A percentile compares a stretch with the other conserved stretches of the same genome.
phyloP scores from a whole-genome alignment of 306 rosid species.

The Acmispon strigosus region DNA sequence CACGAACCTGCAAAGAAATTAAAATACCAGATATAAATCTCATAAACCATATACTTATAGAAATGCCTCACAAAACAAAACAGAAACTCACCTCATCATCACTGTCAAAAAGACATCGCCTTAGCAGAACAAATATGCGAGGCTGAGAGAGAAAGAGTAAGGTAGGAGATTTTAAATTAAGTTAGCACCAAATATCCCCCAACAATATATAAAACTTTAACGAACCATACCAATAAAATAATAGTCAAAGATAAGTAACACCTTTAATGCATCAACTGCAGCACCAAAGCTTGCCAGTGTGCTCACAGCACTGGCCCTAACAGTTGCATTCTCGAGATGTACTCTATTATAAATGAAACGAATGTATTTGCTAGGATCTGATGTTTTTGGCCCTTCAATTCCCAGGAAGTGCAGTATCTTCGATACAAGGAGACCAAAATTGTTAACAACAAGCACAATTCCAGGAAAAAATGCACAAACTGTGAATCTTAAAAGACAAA shows the following conservation, averaged over 20 bases:
- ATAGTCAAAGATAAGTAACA: conserved; percentile 20
- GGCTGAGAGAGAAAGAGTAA: conserved; percentile 52
- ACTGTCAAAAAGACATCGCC: conserved; percentile 86
- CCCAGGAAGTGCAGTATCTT: conserved; percentile 99
- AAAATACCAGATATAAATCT: background rate
- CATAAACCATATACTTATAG: background rate
- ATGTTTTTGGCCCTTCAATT: conserved; percentile 93
- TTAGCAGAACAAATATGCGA: conserved; percentile 68
- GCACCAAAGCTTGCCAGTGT: conserved; percentile 98
- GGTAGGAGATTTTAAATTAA: conserved; percentile 7
- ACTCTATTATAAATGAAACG: conserved; percentile 93
- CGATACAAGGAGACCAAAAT: conserved; percentile 9
- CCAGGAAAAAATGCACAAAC: background rate
- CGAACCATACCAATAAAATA: background rate
- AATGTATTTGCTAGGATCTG: conserved; percentile 92
- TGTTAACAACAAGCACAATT: conserved; percentile 10
- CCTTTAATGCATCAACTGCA: conserved; percentile 77
- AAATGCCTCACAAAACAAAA: conserved; percentile 11
- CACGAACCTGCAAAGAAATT: conserved; percentile 69
- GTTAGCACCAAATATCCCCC: conserved; percentile 25
- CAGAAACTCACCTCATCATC: conserved; percentile 83
- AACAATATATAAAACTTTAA: background rate
- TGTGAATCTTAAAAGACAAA: conserved; percentile 11
- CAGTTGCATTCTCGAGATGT: conserved; percentile 97
- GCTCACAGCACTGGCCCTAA: conserved; percentile 96